Conservation (phyloP, 1,284 basidiomycete species). For the Cryptococcus sp. region DNA sequence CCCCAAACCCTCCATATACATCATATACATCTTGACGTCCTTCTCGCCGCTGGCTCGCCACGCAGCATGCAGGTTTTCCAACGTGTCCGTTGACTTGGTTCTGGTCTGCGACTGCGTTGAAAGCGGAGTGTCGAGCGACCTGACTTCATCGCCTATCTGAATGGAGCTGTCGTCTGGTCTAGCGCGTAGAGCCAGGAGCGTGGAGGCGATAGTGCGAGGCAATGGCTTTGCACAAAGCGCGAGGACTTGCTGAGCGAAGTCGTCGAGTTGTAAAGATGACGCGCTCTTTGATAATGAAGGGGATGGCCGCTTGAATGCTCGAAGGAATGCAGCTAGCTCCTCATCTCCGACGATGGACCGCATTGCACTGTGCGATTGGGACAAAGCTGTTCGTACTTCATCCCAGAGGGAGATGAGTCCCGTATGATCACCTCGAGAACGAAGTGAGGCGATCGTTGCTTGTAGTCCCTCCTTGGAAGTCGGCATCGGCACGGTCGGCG, state of each 20-base stretch:
- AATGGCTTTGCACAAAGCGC: conserved; percentile 9
- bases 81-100: conserved; percentile 4
- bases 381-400: neutral
- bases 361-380: neutral
- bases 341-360: neutral
- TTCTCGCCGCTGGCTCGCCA: conserved; percentile 38
- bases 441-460: neutral
- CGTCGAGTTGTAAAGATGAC: neutral
- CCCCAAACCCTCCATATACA: conserved; percentile 47
- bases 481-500: neutral
- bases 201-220: conserved; percentile 9
- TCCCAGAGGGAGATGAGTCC: neutral
- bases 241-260: conserved; percentile 11
- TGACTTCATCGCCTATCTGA: conserved; percentile 13
- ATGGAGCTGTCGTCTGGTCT: conserved; percentile 8
- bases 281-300: neutral
- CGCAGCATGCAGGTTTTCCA: conserved; percentile 26
- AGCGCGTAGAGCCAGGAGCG: conserved; percentile 17
- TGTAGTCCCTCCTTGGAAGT: neutral
- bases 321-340: conserved; percentile 11
- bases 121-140: conserved; percentile 9
- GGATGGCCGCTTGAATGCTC: conserved; percentile 9
- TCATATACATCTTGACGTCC: conserved; percentile 47
- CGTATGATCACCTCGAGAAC: neutral
- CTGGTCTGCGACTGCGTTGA: neutral